Percentiles rank a stretch among this genome's conserved stretches.
Conservation (phyloP, 2,329 filamentous ascomycete genomes). For the Monosporascus sp. region DNA sequence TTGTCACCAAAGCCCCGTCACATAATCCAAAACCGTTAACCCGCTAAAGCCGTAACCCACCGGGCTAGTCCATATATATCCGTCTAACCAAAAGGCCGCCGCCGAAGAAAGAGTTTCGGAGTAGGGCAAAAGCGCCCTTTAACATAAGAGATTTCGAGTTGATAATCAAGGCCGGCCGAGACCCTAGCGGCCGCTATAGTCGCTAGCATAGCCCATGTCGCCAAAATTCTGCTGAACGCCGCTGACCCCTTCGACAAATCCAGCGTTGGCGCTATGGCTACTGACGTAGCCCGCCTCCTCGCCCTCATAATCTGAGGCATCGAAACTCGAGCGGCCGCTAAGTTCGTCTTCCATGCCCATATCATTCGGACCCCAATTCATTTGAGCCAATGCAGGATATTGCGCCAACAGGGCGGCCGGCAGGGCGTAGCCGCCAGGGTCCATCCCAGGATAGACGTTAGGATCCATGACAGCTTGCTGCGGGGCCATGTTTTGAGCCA, state of each 20-base stretch:
- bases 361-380: slow-evolving; percentile 70
- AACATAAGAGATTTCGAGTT: neutral
- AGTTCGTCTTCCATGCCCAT: slow-evolving; percentile 71
- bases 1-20: slow-evolving; percentile 1
- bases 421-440: slow-evolving; percentile 62
- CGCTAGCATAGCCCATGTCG: slow-evolving; percentile 50
- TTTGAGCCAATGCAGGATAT: slow-evolving; percentile 84
- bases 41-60: neutral
- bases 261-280: slow-evolving; percentile 48
- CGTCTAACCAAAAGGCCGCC: neutral
- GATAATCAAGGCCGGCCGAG: too few species aligned
- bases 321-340: slow-evolving; percentile 77
- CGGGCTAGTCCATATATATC: neutral
- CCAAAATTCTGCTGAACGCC: slow-evolving; percentile 48
- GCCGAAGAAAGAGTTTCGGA: neutral
- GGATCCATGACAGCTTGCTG: slow-evolving; percentile 36
- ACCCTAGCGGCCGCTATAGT: slow-evolving; percentile 41
- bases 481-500: slow-evolving; percentile 56
- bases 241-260: slow-evolving; percentile 49
- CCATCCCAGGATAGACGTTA: slow-evolving; percentile 54
- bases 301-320: slow-evolving; percentile 71
- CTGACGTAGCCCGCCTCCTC: slow-evolving; percentile 67
- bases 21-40: slow-evolving; percentile 4
- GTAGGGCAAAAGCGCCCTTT: neutral
- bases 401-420: slow-evolving; percentile 85